phyloP scores from a whole-genome alignment of 768 basidiomycete genomes.

The Termitomyces sp. region DNA sequence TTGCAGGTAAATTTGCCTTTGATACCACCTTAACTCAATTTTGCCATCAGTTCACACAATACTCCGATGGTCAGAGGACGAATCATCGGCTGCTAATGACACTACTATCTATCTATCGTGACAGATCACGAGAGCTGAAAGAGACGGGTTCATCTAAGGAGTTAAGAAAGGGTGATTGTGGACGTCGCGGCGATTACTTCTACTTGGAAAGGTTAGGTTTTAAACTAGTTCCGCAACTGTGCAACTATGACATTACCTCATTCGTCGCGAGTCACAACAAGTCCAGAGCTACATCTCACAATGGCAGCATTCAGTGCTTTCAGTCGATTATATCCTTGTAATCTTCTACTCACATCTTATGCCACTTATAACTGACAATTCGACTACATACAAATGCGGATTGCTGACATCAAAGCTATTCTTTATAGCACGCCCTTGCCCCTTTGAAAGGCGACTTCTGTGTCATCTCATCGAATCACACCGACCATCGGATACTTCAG shows the following conservation, averaged over 20 bases:
- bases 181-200: no score
- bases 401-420: neutral
- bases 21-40: neutral
- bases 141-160: neutral
- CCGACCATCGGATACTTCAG: neutral
- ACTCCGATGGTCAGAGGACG: neutral
- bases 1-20: neutral
- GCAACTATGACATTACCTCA: neutral
- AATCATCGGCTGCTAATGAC: neutral
- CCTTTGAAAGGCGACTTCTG: neutral
- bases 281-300: neutral
- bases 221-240: neutral
- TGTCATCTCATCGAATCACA: neutral
- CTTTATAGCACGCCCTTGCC: neutral
- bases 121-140: neutral
- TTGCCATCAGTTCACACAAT: neutral
- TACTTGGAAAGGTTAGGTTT: neutral
- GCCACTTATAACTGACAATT: neutral
- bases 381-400: neutral
- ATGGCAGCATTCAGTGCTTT: neutral
- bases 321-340: neutral
- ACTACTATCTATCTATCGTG: neutral
- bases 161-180: neutral
- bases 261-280: neutral
- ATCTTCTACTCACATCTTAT: neutral